Percentiles rank a stretch among this genome's conserved stretches.
Evolutionary conservation across 768 basidiomycete genomes (phyloP).

Genomic region (Rhizopogon vesiculosus): DNA sequence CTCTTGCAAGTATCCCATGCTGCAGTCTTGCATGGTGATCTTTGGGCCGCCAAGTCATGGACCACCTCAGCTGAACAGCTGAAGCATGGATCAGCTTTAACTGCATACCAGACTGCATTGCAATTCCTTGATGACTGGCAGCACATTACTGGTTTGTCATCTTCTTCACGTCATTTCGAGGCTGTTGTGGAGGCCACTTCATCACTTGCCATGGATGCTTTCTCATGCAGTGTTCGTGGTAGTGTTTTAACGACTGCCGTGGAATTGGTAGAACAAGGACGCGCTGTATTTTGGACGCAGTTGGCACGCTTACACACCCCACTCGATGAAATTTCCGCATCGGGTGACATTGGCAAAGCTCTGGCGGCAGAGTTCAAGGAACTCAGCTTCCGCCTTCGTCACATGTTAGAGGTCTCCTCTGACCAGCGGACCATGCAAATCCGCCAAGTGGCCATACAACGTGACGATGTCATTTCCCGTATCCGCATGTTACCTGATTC

Average conservation of each 20-base stretch:
- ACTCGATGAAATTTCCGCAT: slow-evolving; percentile 15
- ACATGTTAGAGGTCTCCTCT: background rate
- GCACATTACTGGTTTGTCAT: background rate
- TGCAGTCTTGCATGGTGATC: background rate
- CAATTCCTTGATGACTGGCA: background rate
- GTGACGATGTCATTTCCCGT: slow-evolving; percentile 13
- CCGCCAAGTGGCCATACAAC: slow-evolving; percentile 9
- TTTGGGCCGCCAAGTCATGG: background rate
- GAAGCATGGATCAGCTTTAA: background rate
- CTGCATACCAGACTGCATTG: slow-evolving; percentile 1
- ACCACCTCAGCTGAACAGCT: background rate
- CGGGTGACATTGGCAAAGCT: slow-evolving; percentile 5
- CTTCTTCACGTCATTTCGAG: background rate
- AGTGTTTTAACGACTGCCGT: slow-evolving; percentile 18
- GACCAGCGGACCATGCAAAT: slow-evolving; percentile 13
- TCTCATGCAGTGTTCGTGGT: slow-evolving; percentile 18
- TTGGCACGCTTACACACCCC: slow-evolving; percentile 20
- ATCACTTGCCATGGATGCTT: slow-evolving; percentile 16
- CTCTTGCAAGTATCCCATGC: background rate
- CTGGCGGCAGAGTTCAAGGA: slow-evolving; percentile 20
- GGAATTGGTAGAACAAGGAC: slow-evolving; percentile 31
- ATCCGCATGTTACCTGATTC: slow-evolving; percentile 16
- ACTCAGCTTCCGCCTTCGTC: background rate
- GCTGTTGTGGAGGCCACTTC: background rate
- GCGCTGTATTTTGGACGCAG: slow-evolving; percentile 25